Percentiles rank a stretch among this genome's conserved stretches.
phyloP scores from a whole-genome alignment of 164 flowering plant species.

The Vitis rotundifolia region DNA sequence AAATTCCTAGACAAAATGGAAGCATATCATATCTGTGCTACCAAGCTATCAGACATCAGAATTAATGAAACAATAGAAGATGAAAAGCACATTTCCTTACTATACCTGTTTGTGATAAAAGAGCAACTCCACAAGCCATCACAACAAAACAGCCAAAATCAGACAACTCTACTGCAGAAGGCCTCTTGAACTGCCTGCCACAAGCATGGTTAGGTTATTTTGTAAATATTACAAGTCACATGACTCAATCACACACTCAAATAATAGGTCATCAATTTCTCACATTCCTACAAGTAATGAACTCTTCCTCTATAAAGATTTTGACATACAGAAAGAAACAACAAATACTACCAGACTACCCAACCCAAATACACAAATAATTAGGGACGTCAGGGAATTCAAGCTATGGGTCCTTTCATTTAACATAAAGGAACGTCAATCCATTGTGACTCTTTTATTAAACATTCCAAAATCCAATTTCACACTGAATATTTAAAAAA shows the following conservation, averaged over 20 bases:
- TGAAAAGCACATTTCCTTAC: constrained; percentile 1
- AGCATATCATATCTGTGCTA: constrained; percentile 1
- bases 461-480: too few species aligned
- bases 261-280: too few species aligned
- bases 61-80: background rate
- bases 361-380: too few species aligned
- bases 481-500: too few species aligned
- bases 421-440: too few species aligned
- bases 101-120: constrained; percentile 74
- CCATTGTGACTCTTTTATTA: too few species aligned
- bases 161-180: constrained; percentile 77
- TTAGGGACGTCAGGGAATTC: too few species aligned
- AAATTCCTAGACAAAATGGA: background rate
- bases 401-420: too few species aligned
- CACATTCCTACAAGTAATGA: too few species aligned
- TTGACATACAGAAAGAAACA: background rate
- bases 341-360: background rate
- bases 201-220: constrained; percentile 45
- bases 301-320: too few species aligned
- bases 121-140: constrained; percentile 66
- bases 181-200: constrained; percentile 94
- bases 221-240: constrained; percentile 18
- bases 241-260: background rate
- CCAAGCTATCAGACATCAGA: background rate
- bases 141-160: constrained; percentile 84